Evolutionary conservation across 1,284 basidiomycete genomes (phyloP).

Genomic region (Pseudozyma sp.): DNA sequence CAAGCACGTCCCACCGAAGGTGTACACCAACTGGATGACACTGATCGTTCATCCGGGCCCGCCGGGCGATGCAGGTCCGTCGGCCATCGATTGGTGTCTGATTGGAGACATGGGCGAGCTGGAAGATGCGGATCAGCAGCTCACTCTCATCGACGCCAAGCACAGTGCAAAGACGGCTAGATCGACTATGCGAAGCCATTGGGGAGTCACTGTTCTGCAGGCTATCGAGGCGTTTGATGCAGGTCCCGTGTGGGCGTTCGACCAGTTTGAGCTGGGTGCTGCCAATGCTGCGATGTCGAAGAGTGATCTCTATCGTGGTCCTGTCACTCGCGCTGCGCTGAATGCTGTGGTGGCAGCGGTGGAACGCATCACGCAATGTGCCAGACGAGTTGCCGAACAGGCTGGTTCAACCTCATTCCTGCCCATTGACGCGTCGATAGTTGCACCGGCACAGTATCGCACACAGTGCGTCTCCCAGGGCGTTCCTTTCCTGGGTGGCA

Average conservation of each 20-base stretch:
- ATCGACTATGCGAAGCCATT: conserved; percentile 65
- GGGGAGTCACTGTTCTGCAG: conserved; percentile 71
- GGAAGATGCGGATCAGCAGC: conserved; percentile 62
- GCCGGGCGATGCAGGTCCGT: conserved; percentile 71
- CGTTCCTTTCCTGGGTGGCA: conserved; percentile 69
- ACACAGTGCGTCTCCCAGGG: conserved; percentile 63
- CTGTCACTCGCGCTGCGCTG: conserved; percentile 69
- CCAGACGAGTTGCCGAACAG: conserved; percentile 1
- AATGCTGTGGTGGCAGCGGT: conserved; percentile 69
- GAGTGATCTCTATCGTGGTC: conserved; percentile 70
- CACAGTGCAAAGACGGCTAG: conserved; percentile 28
- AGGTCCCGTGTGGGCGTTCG: conserved; percentile 72
- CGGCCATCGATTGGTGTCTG: conserved; percentile 71
- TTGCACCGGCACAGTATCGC: conserved; percentile 24
- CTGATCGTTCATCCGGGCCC: conserved; percentile 72
- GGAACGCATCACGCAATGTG: conserved; percentile 56
- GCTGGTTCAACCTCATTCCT: background rate
- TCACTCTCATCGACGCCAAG: conserved; percentile 61
- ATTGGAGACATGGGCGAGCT: conserved; percentile 70
- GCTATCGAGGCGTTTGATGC: conserved; percentile 71
- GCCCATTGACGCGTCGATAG: conserved; percentile 22
- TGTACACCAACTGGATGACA: conserved; percentile 70
- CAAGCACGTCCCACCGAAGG: conserved; percentile 69
- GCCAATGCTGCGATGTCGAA: conserved; percentile 67
- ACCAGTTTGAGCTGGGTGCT: conserved; percentile 69